These are phyloP conservation scores for Phyllosticta ampelicida DNA, from an alignment of 2,329 filamentous ascomycete species.

Conservation along the genomic window DNA sequence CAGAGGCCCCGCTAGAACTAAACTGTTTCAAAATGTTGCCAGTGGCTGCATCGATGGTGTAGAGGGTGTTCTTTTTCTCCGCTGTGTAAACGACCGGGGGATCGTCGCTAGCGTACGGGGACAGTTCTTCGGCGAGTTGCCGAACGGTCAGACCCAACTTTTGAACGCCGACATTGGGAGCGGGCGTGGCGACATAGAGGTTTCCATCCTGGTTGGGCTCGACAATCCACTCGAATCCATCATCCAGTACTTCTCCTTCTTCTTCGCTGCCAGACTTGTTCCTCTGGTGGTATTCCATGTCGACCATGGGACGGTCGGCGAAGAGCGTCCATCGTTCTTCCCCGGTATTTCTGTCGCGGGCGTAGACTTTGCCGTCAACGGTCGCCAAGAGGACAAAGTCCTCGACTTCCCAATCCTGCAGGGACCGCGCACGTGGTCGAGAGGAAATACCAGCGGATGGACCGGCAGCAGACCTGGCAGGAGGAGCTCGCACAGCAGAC, in stretches of 20 bases:
- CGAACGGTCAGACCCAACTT: slow-evolving; percentile 68
- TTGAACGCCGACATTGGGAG: slow-evolving; percentile 48
- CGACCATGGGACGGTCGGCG: slow-evolving; percentile 77
- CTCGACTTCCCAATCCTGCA: slow-evolving; percentile 99
- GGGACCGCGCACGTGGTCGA: slow-evolving; percentile 85
- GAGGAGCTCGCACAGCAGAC: slow-evolving; percentile 87
- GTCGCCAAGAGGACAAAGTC: slow-evolving; percentile 99
- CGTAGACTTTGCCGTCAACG: slow-evolving; percentile 94
- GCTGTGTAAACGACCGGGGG: slow-evolving; percentile 77
- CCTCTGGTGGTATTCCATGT: slow-evolving; percentile 69
- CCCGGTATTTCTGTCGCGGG: slow-evolving; percentile 78
- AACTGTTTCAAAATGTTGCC: slow-evolving; percentile 78
- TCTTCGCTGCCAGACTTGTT: slow-evolving; percentile 13
- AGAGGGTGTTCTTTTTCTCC: slow-evolving; percentile 79
- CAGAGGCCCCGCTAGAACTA: slow-evolving; percentile 58
- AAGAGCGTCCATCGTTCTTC: slow-evolving; percentile 76
- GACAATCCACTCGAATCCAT: slow-evolving; percentile 90
- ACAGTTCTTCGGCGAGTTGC: slow-evolving; percentile 70
- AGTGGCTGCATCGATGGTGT: slow-evolving; percentile 78
- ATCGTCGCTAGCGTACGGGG: slow-evolving; percentile 64
- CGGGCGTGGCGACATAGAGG: slow-evolving; percentile 76
- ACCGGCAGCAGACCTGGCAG: slow-evolving; percentile 44
- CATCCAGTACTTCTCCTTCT: slow-evolving; percentile 40
- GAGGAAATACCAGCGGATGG: slow-evolving; percentile 45
- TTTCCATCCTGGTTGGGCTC: slow-evolving; percentile 81